A percentile compares a stretch with the other conserved stretches of the same genome.
These are phyloP conservation scores for Alnus rubra DNA, from an alignment of 306 rosid species.

Conservation along the genomic window DNA sequence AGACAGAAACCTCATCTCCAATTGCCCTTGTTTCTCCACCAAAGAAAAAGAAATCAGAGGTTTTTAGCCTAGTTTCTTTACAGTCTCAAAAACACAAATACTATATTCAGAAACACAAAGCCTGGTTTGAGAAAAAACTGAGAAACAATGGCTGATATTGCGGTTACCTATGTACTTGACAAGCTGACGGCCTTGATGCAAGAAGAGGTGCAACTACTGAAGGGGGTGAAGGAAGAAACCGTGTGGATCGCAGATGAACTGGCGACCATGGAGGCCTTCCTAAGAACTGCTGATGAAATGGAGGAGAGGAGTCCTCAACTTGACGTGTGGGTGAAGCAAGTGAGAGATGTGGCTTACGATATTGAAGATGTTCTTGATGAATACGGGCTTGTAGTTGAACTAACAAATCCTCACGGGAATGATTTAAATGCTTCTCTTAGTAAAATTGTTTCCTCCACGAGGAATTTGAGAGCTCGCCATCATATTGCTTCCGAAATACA, in stretches of 20 bases:
- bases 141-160: constrained; percentile 55
- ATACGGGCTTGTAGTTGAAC: constrained; percentile 24
- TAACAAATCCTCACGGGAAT: constrained; percentile 23
- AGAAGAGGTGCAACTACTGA: constrained; percentile 40
- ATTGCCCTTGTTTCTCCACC: background rate
- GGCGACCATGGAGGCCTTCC: constrained; percentile 36
- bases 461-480: constrained; percentile 31
- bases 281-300: constrained; percentile 38
- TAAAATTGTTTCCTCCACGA: background rate
- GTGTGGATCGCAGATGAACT: constrained; percentile 45
- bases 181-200: constrained; percentile 35
- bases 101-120: no score
- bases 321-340: constrained; percentile 45
- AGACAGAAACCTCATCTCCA: background rate
- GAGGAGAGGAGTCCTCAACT: constrained; percentile 44
- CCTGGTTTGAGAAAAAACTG: background rate
- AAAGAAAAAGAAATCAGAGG: background rate
- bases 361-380: constrained; percentile 60
- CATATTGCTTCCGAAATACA: constrained; percentile 35
- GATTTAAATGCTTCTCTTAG: background rate
- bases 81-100: background rate
- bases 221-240: constrained; percentile 45
- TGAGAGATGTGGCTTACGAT: constrained; percentile 46
- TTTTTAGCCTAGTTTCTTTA: background rate
- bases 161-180: constrained; percentile 41